Evolutionary conservation across 2,329 filamentous ascomycete species (phyloP).

Genomic region (Ophiobolus disseminans): DNA sequence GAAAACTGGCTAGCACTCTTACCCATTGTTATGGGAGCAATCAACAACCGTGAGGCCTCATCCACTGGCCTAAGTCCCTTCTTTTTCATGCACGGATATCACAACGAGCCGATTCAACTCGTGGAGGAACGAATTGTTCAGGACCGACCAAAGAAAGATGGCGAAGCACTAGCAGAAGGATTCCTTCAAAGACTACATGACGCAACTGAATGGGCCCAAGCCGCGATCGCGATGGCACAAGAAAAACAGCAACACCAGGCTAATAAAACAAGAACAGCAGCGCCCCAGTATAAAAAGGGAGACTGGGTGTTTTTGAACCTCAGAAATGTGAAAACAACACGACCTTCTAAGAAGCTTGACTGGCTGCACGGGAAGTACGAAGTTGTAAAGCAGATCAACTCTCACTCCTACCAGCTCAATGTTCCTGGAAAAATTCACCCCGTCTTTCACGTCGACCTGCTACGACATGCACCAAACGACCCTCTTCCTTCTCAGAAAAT

Average conservation of each 20-base stretch:
- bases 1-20: not conserved
- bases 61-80: not conserved
- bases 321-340: not conserved
- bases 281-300: not conserved
- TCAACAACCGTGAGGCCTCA: not conserved
- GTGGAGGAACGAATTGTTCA: no score
- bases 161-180: no score
- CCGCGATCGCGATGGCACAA: not conserved
- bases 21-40: not conserved
- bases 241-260: not conserved
- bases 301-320: not conserved
- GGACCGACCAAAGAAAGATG: no score
- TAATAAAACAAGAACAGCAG: not conserved
- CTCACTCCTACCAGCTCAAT: no score
- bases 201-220: not conserved
- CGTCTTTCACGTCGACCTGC: no score
- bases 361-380: no score
- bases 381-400: no score
- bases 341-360: not conserved
- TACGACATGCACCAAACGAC: no score
- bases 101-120: no score
- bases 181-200: not conserved
- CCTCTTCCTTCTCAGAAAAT: no score
- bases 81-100: no score
- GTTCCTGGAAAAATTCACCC: no score